Conservation (phyloP, 257 asterid genomes). For the Solanum okadae region DNA sequence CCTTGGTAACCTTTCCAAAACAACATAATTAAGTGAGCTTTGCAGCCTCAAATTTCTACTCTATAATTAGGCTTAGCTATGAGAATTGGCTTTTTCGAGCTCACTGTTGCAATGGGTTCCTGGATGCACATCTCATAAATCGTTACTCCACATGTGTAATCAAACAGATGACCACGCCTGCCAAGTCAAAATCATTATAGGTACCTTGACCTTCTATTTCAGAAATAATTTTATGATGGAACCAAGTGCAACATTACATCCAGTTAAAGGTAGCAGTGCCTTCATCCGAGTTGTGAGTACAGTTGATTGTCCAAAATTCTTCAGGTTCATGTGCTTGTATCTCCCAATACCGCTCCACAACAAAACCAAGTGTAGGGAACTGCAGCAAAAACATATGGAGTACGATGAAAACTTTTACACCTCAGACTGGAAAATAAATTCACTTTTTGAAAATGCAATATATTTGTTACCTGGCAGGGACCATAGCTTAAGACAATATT, state of each 20-base stretch:
- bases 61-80: neutral
- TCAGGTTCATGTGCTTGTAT: conserved; percentile 91
- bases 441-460: neutral
- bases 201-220: neutral
- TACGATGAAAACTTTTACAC: conserved; percentile 4
- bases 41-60: conserved; percentile 1
- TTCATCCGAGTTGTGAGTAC: conserved; percentile 80
- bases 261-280: conserved; percentile 80
- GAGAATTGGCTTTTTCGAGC: conserved; percentile 15
- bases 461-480: conserved; percentile 83
- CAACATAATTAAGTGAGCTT: conserved; percentile 5
- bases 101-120: conserved; percentile 87
- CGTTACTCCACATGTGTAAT: conserved; percentile 74
- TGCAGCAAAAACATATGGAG: conserved; percentile 21
- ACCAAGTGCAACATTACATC: conserved; percentile 52
- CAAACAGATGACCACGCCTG: conserved; percentile 99
- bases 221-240: neutral
- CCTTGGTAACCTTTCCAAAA: conserved; percentile 57
- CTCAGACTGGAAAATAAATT: neutral
- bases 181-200: conserved; percentile 12
- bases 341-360: conserved; percentile 98
- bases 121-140: conserved; percentile 84
- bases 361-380: conserved; percentile 96
- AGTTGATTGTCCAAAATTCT: conserved; percentile 94
- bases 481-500: conserved; percentile 84